Conservation (phyloP, 2,329 filamentous ascomycete genomes). For the Tolypocladium ophioglossoides region DNA sequence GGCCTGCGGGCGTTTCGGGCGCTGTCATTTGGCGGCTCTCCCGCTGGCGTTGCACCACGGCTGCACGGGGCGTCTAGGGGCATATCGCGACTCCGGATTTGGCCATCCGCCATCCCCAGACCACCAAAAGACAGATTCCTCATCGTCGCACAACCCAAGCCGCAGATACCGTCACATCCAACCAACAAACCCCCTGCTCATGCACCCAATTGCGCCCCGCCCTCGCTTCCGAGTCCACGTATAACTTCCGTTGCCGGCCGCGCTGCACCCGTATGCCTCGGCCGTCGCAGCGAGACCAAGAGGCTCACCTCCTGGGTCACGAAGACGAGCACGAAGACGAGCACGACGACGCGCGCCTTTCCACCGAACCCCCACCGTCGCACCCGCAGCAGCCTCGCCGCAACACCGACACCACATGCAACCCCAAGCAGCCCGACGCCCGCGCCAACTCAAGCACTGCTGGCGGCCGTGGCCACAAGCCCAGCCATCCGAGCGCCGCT, state of each 20-base stretch:
- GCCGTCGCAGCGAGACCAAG: slow-evolving; percentile 9
- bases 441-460: slow-evolving; percentile 13
- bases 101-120: not conserved
- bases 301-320: slow-evolving; percentile 3
- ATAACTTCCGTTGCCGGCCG: not conserved
- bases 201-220: not conserved
- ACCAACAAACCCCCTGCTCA: not conserved
- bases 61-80: not conserved
- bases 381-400: slow-evolving; percentile 6
- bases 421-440: slow-evolving; percentile 6
- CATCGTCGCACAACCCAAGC: not conserved
- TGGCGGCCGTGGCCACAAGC: slow-evolving; percentile 12
- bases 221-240: not conserved
- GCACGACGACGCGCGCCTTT: not conserved
- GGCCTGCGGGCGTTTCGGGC: not conserved
- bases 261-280: slow-evolving; percentile 11
- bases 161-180: not conserved
- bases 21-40: not conserved
- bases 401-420: slow-evolving; percentile 15
- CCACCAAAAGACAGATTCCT: not conserved
- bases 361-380: not conserved
- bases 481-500: slow-evolving; percentile 14
- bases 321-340: not conserved
- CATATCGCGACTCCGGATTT: not conserved
- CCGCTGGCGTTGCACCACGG: not conserved